Base-by-base conservation (phyloP, 495 filamentous ascomycete species). In the Extremus antarcticus region DNA sequence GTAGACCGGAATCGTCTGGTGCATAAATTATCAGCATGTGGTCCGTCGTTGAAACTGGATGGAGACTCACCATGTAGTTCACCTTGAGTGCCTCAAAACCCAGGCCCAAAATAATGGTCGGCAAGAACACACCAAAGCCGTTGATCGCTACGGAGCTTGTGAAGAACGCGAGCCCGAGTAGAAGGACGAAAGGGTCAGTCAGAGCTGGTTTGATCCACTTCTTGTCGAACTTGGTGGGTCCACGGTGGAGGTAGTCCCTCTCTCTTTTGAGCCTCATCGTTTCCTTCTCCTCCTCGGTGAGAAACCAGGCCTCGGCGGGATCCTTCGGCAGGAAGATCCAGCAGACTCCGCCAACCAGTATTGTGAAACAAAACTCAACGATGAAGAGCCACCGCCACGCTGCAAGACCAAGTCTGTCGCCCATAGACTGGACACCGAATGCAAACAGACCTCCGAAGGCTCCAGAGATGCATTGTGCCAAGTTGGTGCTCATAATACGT, bases 401-500 rank as follows among this genome's bases (percentile, higher is more conserved):
- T 4, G 50, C 50, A 23, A 62, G 45, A 9, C 57, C 59, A 43
- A 24, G 15, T 21, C 41, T 47, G 13, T 39, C 40, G 11, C 53
- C 56, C 55, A 61, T 60, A 21, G 19, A 50, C 48, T 56, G 56
- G 2, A 63, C 40, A 22, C n/a, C 57, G 47, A 50, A 62, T 1
- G 59, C 60, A 29, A 63, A 32, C n/a, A 63, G 49, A n/a, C 60
- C 60, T 17, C 60, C 60, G 50, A 63, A 63, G 20, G 60, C 60
- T 8, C 60, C 60, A 21, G 57, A 55, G 22, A 60, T 46, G 29
- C 29, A 23, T 41, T 35, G 13, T 47, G 48, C 47, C 15, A 58
- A 25, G 43, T 61, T 50, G 1, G 38, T 51, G 9, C 24, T 38
- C 47, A 49, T 43, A 2, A 61, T 50, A n/a, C 58, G 54, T 29